Conservation (phyloP, 2,329 filamentous ascomycete genomes). For the Paracoccidioides brasiliensis region DNA sequence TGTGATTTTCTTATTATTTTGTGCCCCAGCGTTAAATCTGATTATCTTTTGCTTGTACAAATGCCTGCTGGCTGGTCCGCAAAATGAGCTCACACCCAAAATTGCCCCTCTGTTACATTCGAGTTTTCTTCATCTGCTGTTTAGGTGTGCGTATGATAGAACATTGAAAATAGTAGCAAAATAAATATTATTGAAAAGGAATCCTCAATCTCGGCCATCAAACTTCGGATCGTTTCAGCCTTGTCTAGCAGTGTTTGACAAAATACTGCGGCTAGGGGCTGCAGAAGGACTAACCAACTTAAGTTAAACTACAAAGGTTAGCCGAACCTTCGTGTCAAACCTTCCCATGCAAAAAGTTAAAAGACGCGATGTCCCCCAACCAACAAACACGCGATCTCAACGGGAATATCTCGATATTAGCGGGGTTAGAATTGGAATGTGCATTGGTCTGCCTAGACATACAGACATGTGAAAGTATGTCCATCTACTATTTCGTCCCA, state of each 20-base stretch:
- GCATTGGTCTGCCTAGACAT: neutral
- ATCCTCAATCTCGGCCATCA: neutral
- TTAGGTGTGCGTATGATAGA: neutral
- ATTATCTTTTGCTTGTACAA: neutral
- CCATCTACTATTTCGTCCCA: neutral
- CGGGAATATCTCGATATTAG: too few species aligned
- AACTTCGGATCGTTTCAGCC: neutral
- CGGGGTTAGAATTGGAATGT: neutral
- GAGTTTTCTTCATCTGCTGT: neutral
- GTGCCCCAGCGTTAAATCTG: neutral
- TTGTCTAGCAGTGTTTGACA: too few species aligned
- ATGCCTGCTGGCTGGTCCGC: neutral
- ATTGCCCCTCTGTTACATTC: neutral
- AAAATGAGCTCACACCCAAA: neutral
- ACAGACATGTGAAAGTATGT: neutral
- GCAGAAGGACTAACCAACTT: too few species aligned
- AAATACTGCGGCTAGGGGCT: too few species aligned
- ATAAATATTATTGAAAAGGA: neutral
- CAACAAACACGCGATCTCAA: neutral
- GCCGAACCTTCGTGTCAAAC: neutral
- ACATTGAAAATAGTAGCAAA: neutral
- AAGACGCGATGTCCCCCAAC: neutral
- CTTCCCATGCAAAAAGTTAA: neutral
- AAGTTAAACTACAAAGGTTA: too few species aligned
- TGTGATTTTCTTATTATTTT: neutral